phyloP scores from a whole-genome alignment of 805 yeast species.

The Candida yuanshanica region DNA sequence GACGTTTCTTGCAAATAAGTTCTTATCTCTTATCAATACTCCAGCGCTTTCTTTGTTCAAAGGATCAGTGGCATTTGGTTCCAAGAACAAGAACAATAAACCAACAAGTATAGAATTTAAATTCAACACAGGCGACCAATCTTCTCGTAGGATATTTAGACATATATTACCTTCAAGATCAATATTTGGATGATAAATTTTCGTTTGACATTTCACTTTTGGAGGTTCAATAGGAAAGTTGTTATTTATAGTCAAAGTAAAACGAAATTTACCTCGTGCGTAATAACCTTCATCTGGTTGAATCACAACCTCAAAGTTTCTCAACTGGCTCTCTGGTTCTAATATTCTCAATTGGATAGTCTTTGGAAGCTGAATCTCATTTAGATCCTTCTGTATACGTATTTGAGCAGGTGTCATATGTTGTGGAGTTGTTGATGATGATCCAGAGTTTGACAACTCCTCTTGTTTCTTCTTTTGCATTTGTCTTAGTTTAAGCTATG shows the following conservation, averaged over 20 bases:
- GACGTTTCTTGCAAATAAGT: slow-evolving; percentile 53
- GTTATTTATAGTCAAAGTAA: slow-evolving; percentile 58
- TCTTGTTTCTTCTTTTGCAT: slow-evolving; percentile 53
- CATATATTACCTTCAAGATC: slow-evolving; percentile 88
- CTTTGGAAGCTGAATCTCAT: slow-evolving; percentile 59
- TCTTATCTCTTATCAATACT: slow-evolving; percentile 39
- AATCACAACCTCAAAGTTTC: slow-evolving; percentile 54
- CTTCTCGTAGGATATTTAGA: slow-evolving; percentile 84
- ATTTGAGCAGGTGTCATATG: slow-evolving; percentile 55
- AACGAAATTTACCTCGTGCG: slow-evolving; percentile 60
- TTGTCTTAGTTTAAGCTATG: slow-evolving; percentile 53
- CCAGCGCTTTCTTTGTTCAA: slow-evolving; percentile 87
- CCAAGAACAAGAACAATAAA: slow-evolving; percentile 74
- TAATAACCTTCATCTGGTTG: slow-evolving; percentile 72
- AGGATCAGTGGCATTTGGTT: slow-evolving; percentile 91
- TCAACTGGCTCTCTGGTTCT: slow-evolving; percentile 37
- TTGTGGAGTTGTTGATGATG: neutral
- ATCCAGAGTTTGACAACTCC: slow-evolving; percentile 23
- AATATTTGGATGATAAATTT: slow-evolving; percentile 89
- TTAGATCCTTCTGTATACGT: slow-evolving; percentile 69
- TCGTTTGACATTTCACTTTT: slow-evolving; percentile 57
- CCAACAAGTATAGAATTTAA: slow-evolving; percentile 81
- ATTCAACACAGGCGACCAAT: slow-evolving; percentile 92
- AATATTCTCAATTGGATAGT: slow-evolving; percentile 49
- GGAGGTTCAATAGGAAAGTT: slow-evolving; percentile 94